Evolutionary conservation across 108 stramenopile species (phyloP), one percentile per base, ranked within the genome.

Genomic region (Discostella stelligeroides): DNA sequence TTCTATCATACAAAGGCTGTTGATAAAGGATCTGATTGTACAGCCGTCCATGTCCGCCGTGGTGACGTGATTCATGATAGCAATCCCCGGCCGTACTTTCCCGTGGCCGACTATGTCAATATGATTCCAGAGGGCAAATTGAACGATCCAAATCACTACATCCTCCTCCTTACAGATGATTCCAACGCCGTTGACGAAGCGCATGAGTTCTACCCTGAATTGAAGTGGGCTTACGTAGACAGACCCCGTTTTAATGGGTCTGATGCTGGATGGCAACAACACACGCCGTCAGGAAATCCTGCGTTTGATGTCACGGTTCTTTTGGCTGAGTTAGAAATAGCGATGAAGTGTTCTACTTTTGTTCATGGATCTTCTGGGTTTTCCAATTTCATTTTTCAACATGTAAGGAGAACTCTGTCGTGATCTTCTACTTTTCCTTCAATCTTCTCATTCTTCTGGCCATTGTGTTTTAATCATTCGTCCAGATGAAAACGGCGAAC

Each of bases 151-250:
- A 63, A 75, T 63, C 75, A 75, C 9, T 62, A 50, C 20, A 56
- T 77, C 28, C 72, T 77, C 0, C 43, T 77, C 18, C 47, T 77
- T 17, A 77, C 76, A 9, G 71, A 77, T 51, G 75, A 76, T 63
- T 30, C 50, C 0, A 63, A 55, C 56, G 69, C 75, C 15, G 51
- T 70, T 39, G 70, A 71, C 13, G 75, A 76, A 76, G 75, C 75
- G 1, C 63, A 70, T 42, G 70, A 70, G 17, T 70, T 75, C 43
- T 58, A 43, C 40, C 62, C 69, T 4, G 18, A 55, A 27, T 47
- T 71, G n/a, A 45, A 55, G 6, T 76, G 75, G 75, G 46, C 30
- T 24, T 70, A 76, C 63, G 41, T 70, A 11, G 20, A 71, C 27
- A 37, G 69, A 10, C 20, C 69, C 4, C 69, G 69, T 37, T 59